A percentile compares a stretch with the other conserved stretches of the same genome.
Evolutionary conservation across 768 basidiomycete species (phyloP).

Genomic region (Daedaleopsis nitida): DNA sequence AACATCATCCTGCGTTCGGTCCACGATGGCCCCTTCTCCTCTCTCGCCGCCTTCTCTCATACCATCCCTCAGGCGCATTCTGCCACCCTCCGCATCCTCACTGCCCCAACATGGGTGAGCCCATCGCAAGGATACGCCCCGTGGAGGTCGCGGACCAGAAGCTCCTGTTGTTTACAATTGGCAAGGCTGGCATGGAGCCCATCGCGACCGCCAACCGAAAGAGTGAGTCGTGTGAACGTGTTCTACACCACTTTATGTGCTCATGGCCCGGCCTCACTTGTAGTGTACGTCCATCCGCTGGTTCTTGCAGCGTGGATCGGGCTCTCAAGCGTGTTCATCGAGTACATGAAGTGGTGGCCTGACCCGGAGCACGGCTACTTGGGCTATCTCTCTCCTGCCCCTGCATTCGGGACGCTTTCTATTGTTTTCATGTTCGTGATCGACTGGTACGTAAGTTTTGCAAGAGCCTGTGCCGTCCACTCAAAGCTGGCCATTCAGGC

Average conservation of each 20-base stretch:
- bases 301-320: conserved; percentile 62
- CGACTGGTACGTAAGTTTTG: conserved; percentile 58
- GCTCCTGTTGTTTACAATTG: conserved; percentile 61
- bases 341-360: conserved; percentile 73
- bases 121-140: conserved; percentile 48
- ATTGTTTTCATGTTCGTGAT: conserved; percentile 65
- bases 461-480: background rate
- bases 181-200: conserved; percentile 65
- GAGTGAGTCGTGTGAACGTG: conserved; percentile 39
- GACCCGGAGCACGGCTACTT: conserved; percentile 41
- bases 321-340: conserved; percentile 58
- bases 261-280: conserved; percentile 1
- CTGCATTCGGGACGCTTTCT: conserved; percentile 63
- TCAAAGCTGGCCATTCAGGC: conserved; percentile 42
- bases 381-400: conserved; percentile 61
- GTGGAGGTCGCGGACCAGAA: conserved; percentile 56
- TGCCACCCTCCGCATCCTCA: background rate
- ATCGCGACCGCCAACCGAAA: conserved; percentile 67
- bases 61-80: too few relatives aligned
- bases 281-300: conserved; percentile 62
- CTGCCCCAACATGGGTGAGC: conserved; percentile 23
- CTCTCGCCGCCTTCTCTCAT: too few relatives aligned
- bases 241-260: background rate
- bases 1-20: background rate
- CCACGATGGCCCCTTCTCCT: conserved; percentile 8